Conservation (phyloP, 352 stramenopile genomes). For the Globisporangium recalcitrans region DNA sequence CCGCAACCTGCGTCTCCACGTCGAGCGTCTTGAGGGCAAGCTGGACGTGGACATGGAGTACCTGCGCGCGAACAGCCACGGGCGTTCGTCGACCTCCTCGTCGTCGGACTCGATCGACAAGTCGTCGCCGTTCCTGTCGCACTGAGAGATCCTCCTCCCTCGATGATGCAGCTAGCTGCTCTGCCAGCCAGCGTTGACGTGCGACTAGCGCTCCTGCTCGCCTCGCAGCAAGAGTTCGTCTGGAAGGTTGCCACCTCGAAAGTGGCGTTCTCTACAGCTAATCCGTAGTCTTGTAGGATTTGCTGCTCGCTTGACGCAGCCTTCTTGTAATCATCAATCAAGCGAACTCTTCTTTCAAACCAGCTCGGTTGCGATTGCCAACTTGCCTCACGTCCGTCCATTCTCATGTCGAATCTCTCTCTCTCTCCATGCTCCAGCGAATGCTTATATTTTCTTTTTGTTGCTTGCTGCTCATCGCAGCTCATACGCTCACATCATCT, state of each 20-base stretch:
- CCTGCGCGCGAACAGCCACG: conserved; percentile 30
- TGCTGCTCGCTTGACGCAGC: neutral
- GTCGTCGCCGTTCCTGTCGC: conserved; percentile 19
- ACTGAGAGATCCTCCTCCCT: neutral
- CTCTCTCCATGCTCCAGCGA: neutral
- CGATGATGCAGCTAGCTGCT: neutral
- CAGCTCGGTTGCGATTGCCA: neutral
- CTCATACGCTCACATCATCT: neutral
- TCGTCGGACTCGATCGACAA: conserved; percentile 37
- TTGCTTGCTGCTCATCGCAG: neutral
- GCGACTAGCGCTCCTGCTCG: too few relatives aligned
- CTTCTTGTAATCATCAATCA: neutral
- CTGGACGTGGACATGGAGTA: conserved; percentile 45
- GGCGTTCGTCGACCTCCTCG: conserved; percentile 50
- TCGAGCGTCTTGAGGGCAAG: conserved; percentile 58
- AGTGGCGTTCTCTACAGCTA: neutral
- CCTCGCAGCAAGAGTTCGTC: neutral
- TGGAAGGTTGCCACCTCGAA: neutral
- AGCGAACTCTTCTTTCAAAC: neutral
- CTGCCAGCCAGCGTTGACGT: neutral
- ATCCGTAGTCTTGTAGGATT: neutral
- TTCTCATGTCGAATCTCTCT: neutral
- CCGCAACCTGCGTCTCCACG: conserved; percentile 47
- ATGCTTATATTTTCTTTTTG: neutral
- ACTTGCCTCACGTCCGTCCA: neutral